Base-by-base conservation (phyloP, 2,329 filamentous ascomycete genomes). In the Neonectria sp. region DNA sequence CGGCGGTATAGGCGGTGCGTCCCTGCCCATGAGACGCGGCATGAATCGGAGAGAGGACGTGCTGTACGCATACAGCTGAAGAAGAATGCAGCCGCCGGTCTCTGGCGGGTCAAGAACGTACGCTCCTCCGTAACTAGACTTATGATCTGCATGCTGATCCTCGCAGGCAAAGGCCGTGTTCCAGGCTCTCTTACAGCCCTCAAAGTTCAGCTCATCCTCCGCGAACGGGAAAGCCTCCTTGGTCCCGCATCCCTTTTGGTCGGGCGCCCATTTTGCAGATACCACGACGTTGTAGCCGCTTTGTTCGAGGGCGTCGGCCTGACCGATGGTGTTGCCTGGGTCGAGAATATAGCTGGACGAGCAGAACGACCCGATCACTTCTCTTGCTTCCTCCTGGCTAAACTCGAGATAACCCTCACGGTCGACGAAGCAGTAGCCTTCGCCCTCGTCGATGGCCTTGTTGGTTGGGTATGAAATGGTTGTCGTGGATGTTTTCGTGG, bases 191-290 rank as follows among this genome's bases (percentile, higher is more conserved):
- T 27, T 49, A 25, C 66, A 68, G 1, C 27, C 11, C 5, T 29
- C 13, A n/a, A 59, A 61, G 29, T 63, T 60, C 15, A 31, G 8
- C 0, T 52, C 24, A 17, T 59, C 55, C 2, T 59, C 63, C 0
- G 66, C 29, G 13, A 68, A 68, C 9, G 53, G 48, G 37, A 68
- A 67, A 2, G 53, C 6, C 17, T 67, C 58, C 2, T 59, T 68
- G 1, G 35, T 43, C 17, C 63, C 58, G 24, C 63, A 67, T 5
- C 58, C 63, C 4, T 21, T 67, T 12, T 68, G 66, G 15, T 68
- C 66, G 1, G 63, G 29, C 2, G 66, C 66, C 66, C 66, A 68
- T 11, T 67, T 62, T 1, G 66, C 66, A 8, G 66, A 68, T 3
- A 40, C 58, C 0, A 68, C 29, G 21, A 68, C 63, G 1, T 37